Conservation (phyloP, 106 monocot species). For the Gastrodia elata region DNA sequence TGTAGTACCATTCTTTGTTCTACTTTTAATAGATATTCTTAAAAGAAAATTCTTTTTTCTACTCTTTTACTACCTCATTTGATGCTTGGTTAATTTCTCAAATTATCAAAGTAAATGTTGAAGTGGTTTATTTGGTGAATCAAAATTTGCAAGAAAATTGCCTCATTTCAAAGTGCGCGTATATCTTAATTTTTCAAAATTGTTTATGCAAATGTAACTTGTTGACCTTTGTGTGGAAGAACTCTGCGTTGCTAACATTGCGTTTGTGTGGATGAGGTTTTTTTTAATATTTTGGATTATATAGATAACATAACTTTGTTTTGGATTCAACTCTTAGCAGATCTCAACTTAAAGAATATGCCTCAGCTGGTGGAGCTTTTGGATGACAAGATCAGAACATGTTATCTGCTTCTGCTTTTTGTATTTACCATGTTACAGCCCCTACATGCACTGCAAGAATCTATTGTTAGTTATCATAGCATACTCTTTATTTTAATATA, state of each 20-base stretch:
- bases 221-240: not conserved
- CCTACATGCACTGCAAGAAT: no score
- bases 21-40: no score
- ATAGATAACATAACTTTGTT: not conserved
- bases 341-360: slow-evolving; percentile 70
- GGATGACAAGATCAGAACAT: slow-evolving; percentile 50
- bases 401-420: slow-evolving; percentile 1
- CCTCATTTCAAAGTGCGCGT: slow-evolving; percentile 1
- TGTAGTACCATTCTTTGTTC: no score
- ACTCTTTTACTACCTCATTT: slow-evolving; percentile 73
- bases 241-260: not conserved
- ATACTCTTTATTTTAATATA: slow-evolving; percentile 23
- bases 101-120: slow-evolving; percentile 76
- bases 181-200: not conserved
- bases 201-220: not conserved
- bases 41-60: no score
- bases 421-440: not conserved
- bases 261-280: not conserved
- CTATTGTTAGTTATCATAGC: not conserved
- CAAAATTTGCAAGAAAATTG: slow-evolving; percentile 2
- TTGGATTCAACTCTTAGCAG: slow-evolving; percentile 74
- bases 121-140: not conserved
- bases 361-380: slow-evolving; percentile 65
- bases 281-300: not conserved
- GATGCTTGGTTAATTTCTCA: slow-evolving; percentile 94